phyloP scores from a whole-genome alignment of 768 basidiomycete genomes.

The Amanita molliuscula region DNA sequence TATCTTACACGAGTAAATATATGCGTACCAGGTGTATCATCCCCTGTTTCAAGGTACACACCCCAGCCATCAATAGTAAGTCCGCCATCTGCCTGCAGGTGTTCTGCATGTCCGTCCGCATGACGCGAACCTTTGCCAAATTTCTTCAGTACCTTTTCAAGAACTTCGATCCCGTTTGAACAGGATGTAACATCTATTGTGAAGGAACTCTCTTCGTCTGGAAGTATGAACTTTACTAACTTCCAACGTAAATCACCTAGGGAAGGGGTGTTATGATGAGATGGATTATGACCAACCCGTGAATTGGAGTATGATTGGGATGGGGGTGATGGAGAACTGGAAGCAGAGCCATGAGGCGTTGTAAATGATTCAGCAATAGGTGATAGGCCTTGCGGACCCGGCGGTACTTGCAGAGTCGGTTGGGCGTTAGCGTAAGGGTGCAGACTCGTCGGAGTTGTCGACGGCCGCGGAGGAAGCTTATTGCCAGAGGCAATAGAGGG shows the following conservation, averaged over 20 bases:
- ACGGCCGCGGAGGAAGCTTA: conserved; percentile 35
- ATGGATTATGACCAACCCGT: conserved; percentile 7
- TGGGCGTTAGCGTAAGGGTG: conserved; percentile 58
- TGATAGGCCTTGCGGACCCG: conserved; percentile 38
- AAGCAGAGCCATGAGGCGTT: conserved; percentile 18
- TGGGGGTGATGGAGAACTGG: conserved; percentile 39
- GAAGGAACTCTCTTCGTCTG: conserved; percentile 69
- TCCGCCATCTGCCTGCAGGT: conserved; percentile 61
- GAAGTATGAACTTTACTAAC: conserved; percentile 80
- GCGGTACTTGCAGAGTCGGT: conserved; percentile 26
- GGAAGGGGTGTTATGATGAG: conserved; percentile 33
- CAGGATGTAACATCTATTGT: conserved; percentile 79
- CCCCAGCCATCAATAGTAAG: conserved; percentile 87
- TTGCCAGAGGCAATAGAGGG: conserved; percentile 19
- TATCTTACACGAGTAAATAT: not conserved
- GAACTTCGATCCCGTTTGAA: conserved; percentile 71
- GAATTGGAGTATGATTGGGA: conserved; percentile 30
- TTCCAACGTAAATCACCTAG: conserved; percentile 76
- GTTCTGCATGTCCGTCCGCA: conserved; percentile 34
- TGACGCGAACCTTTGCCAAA: conserved; percentile 56
- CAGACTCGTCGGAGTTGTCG: conserved; percentile 26
- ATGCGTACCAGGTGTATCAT: conserved; percentile 41
- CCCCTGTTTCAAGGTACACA: conserved; percentile 59
- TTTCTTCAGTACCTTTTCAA: conserved; percentile 86
- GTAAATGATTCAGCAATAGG: conserved; percentile 64